Evolutionary conservation across 163 green algal species (phyloP).

Genomic region (Scenedesmus sp.): DNA sequence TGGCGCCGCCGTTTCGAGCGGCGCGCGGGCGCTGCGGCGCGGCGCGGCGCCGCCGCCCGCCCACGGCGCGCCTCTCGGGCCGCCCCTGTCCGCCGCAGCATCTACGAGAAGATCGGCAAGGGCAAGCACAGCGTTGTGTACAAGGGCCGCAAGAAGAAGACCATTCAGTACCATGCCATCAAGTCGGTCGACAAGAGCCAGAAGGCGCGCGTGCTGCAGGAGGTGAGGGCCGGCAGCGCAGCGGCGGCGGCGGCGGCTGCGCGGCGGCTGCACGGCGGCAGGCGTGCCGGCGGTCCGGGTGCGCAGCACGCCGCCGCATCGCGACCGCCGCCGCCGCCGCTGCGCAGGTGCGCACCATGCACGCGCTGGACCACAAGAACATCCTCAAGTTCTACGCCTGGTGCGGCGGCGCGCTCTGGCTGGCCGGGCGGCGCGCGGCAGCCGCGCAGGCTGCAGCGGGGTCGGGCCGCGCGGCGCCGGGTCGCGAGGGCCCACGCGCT

Average conservation of each 20-base stretch:
- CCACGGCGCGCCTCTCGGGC: background rate
- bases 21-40: background rate
- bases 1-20: background rate
- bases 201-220: slow-evolving; percentile 86
- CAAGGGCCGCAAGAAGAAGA: slow-evolving; percentile 94
- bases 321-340: too few species aligned
- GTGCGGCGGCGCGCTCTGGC: slow-evolving; percentile 62
- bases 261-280: background rate
- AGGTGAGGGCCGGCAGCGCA: slow-evolving; percentile 66
- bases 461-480: too few species aligned
- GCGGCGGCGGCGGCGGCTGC: background rate
- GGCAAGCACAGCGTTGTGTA: slow-evolving; percentile 92
- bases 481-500: too few species aligned
- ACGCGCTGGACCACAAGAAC: slow-evolving; percentile 86
- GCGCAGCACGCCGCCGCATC: too few species aligned
- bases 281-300: background rate
- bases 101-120: slow-evolving; percentile 91
- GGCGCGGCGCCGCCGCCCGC: background rate
- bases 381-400: slow-evolving; percentile 92
- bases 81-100: slow-evolving; percentile 57
- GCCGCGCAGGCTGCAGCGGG: background rate
- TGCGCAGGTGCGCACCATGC: slow-evolving; percentile 78
- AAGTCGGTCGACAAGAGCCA: slow-evolving; percentile 92
- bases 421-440: too few species aligned
- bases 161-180: slow-evolving; percentile 95